Evolutionary conservation across 2,329 filamentous ascomycete species (phyloP).

Genomic region (Lasiodiplodia citricola): DNA sequence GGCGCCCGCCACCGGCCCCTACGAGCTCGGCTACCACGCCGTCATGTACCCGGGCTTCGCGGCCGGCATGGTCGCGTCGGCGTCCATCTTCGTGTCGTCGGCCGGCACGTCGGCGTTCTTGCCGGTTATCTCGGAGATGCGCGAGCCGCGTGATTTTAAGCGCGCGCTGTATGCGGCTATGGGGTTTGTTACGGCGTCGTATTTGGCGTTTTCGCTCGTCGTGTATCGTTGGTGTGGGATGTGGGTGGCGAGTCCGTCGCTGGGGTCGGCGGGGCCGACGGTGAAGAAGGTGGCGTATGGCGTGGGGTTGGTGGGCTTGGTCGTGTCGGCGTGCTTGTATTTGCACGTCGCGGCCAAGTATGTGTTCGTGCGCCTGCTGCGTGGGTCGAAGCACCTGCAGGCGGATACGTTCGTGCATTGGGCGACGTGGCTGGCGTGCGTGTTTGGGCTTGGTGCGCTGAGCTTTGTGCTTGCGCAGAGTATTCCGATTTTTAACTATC

Average conservation of each 20-base stretch:
- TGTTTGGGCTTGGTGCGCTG: constrained; percentile 53
- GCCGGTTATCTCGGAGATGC: constrained; percentile 70
- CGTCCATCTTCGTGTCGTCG: constrained; percentile 65
- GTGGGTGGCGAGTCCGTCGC: constrained; percentile 53
- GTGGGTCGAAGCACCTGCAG: constrained; percentile 54
- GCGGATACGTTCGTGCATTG: constrained; percentile 55
- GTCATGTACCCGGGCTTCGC: constrained; percentile 64
- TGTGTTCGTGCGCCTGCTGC: constrained; percentile 57
- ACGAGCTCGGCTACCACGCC: constrained; percentile 63
- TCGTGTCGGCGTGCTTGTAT: constrained; percentile 58
- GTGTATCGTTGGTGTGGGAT: constrained; percentile 58
- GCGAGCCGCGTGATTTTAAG: constrained; percentile 62
- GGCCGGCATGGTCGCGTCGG: constrained; percentile 62
- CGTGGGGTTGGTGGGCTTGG: constrained; percentile 57
- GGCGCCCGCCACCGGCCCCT: constrained; percentile 64
- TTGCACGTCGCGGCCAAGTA: constrained; percentile 59
- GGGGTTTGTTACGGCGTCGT: constrained; percentile 62
- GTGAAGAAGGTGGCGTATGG: constrained; percentile 60
- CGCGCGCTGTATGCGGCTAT: constrained; percentile 66
- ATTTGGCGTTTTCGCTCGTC: constrained; percentile 58
- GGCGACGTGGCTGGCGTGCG: constrained; percentile 54
- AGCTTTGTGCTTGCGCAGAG: constrained; percentile 54
- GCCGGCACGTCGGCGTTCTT: constrained; percentile 67
- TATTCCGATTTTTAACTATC: constrained; percentile 61
- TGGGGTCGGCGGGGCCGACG: constrained; percentile 51